Evolutionary conservation across 768 basidiomycete species (phyloP).

Genomic region (Tulasnella sp.): DNA sequence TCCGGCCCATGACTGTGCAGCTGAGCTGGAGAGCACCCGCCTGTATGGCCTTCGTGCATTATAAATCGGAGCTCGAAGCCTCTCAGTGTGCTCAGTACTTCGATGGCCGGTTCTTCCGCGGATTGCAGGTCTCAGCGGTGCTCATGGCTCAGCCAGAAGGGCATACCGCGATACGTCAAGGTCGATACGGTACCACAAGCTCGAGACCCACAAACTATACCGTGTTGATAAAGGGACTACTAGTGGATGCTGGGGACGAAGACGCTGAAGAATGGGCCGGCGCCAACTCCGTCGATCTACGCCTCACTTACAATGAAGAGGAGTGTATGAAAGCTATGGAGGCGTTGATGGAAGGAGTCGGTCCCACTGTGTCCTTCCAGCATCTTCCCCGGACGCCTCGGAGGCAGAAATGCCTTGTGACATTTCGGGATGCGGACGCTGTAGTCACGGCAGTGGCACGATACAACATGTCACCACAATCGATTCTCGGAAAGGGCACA

Average conservation of each 20-base stretch:
- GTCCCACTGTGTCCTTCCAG: constrained; percentile 37
- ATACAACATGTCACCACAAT: constrained; percentile 39
- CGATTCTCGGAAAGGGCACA: constrained; percentile 36
- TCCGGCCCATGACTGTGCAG: constrained; percentile 46
- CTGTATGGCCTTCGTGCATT: constrained; percentile 54
- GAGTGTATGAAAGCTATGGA: constrained; percentile 33
- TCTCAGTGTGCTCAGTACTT: constrained; percentile 39
- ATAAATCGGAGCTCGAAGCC: constrained; percentile 40
- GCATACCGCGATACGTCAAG: constrained; percentile 36
- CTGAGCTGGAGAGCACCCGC: constrained; percentile 51
- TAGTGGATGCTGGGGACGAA: constrained; percentile 32
- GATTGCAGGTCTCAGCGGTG: constrained; percentile 36
- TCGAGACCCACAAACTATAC: constrained; percentile 28
- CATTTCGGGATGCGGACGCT: constrained; percentile 40
- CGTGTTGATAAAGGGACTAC: constrained; percentile 49
- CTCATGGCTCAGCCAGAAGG: constrained; percentile 36
- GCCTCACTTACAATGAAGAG: constrained; percentile 35
- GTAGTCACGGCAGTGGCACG: constrained; percentile 42
- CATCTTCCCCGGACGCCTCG: constrained; percentile 39
- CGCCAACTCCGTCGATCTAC: constrained; percentile 43
- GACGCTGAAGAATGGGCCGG: constrained; percentile 30
- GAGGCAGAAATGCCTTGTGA: constrained; percentile 43
- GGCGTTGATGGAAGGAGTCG: constrained; percentile 30
- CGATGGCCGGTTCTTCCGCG: constrained; percentile 30
- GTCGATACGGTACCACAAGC: too few species aligned